Evolutionary conservation across 2,329 filamentous ascomycete species (phyloP).

Genomic region (Colletotrichum echinochloae): DNA sequence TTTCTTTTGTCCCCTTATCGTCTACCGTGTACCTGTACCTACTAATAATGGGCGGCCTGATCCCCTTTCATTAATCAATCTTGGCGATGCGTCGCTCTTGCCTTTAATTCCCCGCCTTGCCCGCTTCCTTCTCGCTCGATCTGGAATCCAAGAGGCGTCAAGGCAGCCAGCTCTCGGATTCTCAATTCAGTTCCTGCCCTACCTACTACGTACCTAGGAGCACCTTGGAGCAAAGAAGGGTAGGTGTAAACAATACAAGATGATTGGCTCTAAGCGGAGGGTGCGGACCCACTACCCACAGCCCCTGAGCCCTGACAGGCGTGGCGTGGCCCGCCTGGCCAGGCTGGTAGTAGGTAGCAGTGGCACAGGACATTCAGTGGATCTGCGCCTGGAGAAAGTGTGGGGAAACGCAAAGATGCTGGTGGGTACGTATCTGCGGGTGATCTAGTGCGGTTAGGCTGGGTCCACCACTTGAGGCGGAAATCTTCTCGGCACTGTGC

Average conservation of each 20-base stretch:
- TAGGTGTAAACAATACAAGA: not conserved
- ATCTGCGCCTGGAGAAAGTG: conserved; percentile 35
- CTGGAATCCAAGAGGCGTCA: conserved; percentile 14
- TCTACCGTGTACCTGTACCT: not conserved
- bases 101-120: conserved; percentile 16
- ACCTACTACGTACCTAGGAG: not conserved
- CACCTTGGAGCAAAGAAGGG: conserved; percentile 6
- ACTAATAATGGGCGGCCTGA: not conserved
- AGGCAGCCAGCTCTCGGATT: conserved; percentile 30
- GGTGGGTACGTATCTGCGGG: conserved; percentile 17
- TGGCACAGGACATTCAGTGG: conserved; percentile 22
- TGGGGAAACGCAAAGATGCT: conserved; percentile 30
- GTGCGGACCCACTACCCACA: conserved; percentile 13
- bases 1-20: not conserved
- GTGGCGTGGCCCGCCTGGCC: conserved; percentile 25
- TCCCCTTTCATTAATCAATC: conserved; percentile 9
- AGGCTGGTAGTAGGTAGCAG: conserved; percentile 26
- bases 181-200: conserved; percentile 9
- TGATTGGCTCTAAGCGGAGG: conserved; percentile 18
- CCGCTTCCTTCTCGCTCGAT: conserved; percentile 20
- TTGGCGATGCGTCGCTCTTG: not conserved
- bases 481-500: conserved; percentile 30
- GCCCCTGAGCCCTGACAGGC: conserved; percentile 30
- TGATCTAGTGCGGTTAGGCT: conserved; percentile 14
- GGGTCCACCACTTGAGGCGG: conserved; percentile 9